phyloP scores from a whole-genome alignment of 257 asterid genomes.

The Solanum tarijense region DNA sequence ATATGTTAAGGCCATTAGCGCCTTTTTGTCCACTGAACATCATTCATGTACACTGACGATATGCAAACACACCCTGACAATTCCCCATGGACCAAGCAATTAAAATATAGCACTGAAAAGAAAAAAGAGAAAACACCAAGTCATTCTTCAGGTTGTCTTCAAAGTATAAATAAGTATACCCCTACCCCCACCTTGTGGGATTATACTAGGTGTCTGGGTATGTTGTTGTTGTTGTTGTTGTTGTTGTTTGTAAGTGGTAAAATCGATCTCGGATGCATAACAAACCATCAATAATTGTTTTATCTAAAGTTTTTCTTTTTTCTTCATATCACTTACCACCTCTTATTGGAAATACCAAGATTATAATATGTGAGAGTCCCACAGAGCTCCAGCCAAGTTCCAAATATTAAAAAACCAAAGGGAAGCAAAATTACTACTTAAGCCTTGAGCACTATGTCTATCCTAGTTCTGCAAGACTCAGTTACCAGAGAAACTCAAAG shows the following conservation, averaged over 20 bases:
- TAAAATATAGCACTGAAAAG: not conserved
- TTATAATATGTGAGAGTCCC: not conserved
- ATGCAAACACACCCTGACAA: slow-evolving; percentile 49
- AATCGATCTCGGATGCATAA: not conserved
- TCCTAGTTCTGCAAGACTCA: not conserved
- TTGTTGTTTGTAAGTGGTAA: not conserved
- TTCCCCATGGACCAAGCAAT: slow-evolving; percentile 18
- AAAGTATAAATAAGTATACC: not conserved
- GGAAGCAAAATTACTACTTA: not conserved
- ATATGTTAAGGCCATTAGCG: slow-evolving; percentile 46
- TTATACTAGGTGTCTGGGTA: not conserved
- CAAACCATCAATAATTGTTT: not conserved
- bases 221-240: not conserved
- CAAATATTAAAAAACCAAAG: not conserved
- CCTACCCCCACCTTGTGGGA: not conserved
- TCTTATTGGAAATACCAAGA: not conserved
- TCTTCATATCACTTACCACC: not conserved
- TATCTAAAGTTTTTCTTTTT: not conserved
- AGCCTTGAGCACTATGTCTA: not conserved
- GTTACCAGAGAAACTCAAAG: not conserved
- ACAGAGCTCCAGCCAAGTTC: not conserved
- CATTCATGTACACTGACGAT: slow-evolving; percentile 43
- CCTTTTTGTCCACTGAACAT: slow-evolving; percentile 78
- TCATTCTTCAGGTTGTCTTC: not conserved
- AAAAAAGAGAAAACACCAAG: not conserved